These are phyloP conservation scores for Tolypocladium album DNA, from an alignment of 2,329 filamentous ascomycete species.

Conservation along the genomic window DNA sequence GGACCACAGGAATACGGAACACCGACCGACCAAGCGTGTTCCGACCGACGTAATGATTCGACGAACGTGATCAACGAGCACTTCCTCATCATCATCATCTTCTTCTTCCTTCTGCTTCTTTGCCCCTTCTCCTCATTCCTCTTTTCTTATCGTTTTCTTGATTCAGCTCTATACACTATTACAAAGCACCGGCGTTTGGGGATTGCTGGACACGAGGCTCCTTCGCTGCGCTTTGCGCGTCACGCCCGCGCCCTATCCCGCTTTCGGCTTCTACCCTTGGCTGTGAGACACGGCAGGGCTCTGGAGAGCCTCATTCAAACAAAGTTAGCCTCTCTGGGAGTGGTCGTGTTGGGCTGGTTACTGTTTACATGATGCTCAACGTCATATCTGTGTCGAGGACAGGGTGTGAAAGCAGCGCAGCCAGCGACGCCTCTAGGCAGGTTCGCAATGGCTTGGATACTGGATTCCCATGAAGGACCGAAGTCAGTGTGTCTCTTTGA, in stretches of 20 bases:
- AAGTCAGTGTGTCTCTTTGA: background rate
- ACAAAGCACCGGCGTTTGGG: conserved; percentile 20
- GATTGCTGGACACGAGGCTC: background rate
- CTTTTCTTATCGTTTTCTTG: conserved; percentile 7
- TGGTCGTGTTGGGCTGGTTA: background rate
- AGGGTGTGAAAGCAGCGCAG: too few species aligned
- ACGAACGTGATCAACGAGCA: conserved; percentile 6
- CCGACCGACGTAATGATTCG: conserved; percentile 6
- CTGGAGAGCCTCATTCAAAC: background rate
- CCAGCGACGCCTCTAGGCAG: background rate
- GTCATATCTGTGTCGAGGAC: background rate
- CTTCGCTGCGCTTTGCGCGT: background rate
- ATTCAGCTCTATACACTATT: conserved; percentile 2
- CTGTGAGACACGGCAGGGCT: background rate
- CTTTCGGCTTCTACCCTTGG: background rate
- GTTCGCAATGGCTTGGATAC: background rate
- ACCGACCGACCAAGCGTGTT: conserved; percentile 2
- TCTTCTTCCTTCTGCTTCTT: background rate
- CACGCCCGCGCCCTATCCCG: background rate
- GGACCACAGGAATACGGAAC: conserved; percentile 3
- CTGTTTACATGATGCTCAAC: background rate
- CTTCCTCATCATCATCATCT: background rate
- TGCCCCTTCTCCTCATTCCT: conserved; percentile 10
- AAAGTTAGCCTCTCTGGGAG: background rate
- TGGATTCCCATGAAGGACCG: background rate